These are phyloP conservation scores for Penicillium mononematosum DNA, from an alignment of 495 filamentous ascomycete genomes.

Conservation along the genomic window DNA sequence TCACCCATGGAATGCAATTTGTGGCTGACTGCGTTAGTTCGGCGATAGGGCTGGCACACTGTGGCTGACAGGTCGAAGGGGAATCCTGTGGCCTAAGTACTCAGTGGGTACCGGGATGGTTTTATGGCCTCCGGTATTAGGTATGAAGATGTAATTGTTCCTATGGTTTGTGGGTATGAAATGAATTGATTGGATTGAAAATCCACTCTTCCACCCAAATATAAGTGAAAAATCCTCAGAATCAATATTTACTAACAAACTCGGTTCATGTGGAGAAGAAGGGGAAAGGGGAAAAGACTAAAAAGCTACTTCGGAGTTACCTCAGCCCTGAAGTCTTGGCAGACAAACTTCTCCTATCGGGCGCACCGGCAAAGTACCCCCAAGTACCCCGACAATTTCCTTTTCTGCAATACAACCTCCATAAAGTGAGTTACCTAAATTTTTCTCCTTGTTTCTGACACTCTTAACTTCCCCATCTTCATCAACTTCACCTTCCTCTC, in stretches of 20 bases:
- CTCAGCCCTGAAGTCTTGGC: conserved; percentile 14
- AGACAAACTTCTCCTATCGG: conserved; percentile 4
- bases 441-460: conserved; percentile 25
- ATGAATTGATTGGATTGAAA: neutral
- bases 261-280: conserved; percentile 8
- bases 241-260: neutral
- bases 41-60: conserved; percentile 28
- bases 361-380: conserved; percentile 1
- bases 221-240: neutral
- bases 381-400: conserved; percentile 10
- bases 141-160: neutral
- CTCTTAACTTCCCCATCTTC: conserved; percentile 5
- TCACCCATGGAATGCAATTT: neutral
- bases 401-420: conserved; percentile 12
- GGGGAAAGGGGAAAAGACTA: neutral
- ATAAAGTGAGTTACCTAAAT: conserved; percentile 11
- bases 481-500: conserved; percentile 1
- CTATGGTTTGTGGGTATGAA: neutral
- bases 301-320: conserved; percentile 11
- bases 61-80: conserved; percentile 20
- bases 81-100: neutral
- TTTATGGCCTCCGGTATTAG: neutral
- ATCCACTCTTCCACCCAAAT: neutral
- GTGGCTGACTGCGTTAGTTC: conserved; percentile 24
- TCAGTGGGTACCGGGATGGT: neutral